These are phyloP conservation scores for Phaffomyces antillensis DNA, from an alignment of 805 yeast genomes.

Conservation along the genomic window DNA sequence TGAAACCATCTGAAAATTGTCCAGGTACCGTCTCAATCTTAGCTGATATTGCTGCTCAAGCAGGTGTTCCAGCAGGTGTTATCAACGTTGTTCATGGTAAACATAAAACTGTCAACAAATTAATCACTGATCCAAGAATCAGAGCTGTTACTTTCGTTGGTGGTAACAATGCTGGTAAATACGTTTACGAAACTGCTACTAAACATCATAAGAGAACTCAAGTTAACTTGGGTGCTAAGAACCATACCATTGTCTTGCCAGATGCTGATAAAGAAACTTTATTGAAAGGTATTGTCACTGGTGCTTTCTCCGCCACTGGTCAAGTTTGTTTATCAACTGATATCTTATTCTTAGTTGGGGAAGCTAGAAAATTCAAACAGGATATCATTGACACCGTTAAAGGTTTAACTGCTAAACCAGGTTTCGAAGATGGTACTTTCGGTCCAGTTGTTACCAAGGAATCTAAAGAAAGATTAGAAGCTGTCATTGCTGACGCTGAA, in stretches of 20 bases:
- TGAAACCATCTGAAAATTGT: conserved; percentile 68
- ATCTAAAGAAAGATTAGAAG: conserved; percentile 45
- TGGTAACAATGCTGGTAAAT: conserved; percentile 70
- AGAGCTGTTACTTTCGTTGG: conserved; percentile 77
- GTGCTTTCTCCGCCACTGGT: conserved; percentile 81
- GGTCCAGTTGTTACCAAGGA: conserved; percentile 69
- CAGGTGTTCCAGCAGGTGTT: conserved; percentile 73
- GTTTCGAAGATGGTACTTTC: conserved; percentile 57
- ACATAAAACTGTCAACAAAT: conserved; percentile 63
- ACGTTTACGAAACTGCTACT: conserved; percentile 59
- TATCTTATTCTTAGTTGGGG: conserved; percentile 65
- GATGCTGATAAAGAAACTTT: conserved; percentile 63
- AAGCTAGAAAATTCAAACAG: conserved; percentile 51
- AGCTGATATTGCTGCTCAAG: conserved; percentile 64
- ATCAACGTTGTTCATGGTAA: conserved; percentile 68
- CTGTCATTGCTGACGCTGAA: conserved; percentile 50
- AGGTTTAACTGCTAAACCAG: conserved; percentile 52
- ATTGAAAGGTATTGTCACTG: conserved; percentile 60
- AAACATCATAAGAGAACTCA: conserved; percentile 69
- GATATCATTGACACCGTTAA: conserved; percentile 55
- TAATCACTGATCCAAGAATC: conserved; percentile 65
- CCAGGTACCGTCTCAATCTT: conserved; percentile 77
- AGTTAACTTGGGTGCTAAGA: conserved; percentile 75
- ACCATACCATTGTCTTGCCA: conserved; percentile 66
- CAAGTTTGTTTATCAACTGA: conserved; percentile 80